A percentile compares a stretch with the other conserved stretches of the same genome.
phyloP scores from a whole-genome alignment of 2,329 filamentous ascomycete genomes.

The Conoideocrella luteorostrata region DNA sequence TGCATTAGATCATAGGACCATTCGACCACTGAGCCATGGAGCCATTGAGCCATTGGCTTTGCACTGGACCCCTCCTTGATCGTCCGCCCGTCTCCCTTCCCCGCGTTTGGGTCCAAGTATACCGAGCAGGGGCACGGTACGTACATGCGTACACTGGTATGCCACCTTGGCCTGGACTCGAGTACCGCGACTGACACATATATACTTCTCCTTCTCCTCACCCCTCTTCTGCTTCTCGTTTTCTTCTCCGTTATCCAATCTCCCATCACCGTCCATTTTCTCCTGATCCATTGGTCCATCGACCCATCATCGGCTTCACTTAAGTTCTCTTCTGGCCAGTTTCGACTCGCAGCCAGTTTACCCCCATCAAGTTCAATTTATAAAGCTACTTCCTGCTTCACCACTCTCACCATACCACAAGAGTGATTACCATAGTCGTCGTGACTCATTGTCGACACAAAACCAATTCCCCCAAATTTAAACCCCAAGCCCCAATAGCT shows the following conservation, averaged over 20 bases:
- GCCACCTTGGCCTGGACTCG: neutral
- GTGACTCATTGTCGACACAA: neutral
- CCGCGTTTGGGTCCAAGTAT: constrained; percentile 4
- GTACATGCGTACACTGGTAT: neutral
- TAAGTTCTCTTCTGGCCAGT: neutral
- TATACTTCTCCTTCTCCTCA: constrained; percentile 11
- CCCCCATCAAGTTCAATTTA: too few species aligned
- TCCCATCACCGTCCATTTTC: too few species aligned
- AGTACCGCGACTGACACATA: constrained; percentile 1
- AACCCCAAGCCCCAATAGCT: constrained; percentile 12
- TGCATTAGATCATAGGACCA: too few species aligned
- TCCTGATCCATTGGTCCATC: constrained; percentile 15
- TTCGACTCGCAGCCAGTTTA: neutral
- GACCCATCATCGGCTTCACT: neutral
- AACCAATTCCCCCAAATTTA: constrained; percentile 10
- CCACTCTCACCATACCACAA: neutral
- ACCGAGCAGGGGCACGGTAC: too few species aligned
- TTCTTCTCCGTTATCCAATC: constrained; percentile 11
- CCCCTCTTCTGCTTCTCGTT: constrained; percentile 12
- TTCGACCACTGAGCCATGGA: neutral
- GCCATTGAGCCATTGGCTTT: neutral
- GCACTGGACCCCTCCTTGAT: constrained; percentile 1
- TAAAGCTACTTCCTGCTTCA: neutral
- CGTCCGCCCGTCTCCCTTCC: constrained; percentile 2
- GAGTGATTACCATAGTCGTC: neutral